Base-by-base conservation (phyloP, 1,284 basidiomycete species). In the Rhodotorula sp. region DNA sequence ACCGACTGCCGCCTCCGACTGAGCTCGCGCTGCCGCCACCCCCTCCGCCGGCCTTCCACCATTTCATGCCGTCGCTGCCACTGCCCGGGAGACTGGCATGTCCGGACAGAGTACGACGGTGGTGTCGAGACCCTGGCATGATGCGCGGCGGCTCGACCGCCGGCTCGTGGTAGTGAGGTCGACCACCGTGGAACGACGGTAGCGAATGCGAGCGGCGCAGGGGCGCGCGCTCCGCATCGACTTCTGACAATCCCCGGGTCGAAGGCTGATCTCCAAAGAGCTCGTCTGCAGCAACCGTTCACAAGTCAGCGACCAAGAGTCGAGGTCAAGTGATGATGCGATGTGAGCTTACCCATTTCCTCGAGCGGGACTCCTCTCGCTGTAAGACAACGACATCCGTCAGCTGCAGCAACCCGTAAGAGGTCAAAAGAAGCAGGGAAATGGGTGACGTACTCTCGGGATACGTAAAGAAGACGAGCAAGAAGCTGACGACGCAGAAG, bases 381-480 rank as follows among this genome's bases (percentile, higher is more conserved):
- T 61, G 77, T 56, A 55, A 77, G 80, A 82, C 90, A 90, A 55
- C 66, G 50, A 14, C n/a, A 63, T 79, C 64, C 10, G 2, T 6
- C 18, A 78, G 63, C 58, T 31, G 19, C 60, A 69, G 62, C 71
- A 66, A 19, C 34, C 14, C 21, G 70, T 0, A 6, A 60, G 47
- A 15, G n/a, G 28, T 28, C 28, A 28, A 48, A 48, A 21, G 26
- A 18, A 18, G 15, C 19, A 47, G 38, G 10, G 38, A 43, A 43
- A 43, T 10, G 14, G 14, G 38, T 1, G 23, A 49, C 64, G 49
- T 38, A 60, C 57, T 67, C 60, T 70, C 69, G 21, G 70, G 77
- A 57, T 34, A 83, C 86, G 77, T 81, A 82, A 91, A 91, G 80
- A 89, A 91, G 8, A 92, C 81, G 71, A 69, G 54, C 19, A 76